Evolutionary conservation across 2,329 filamentous ascomycete species (phyloP), one percentile per base, ranked within the genome.

Genomic region (Pseudogymnoascus sp.): DNA sequence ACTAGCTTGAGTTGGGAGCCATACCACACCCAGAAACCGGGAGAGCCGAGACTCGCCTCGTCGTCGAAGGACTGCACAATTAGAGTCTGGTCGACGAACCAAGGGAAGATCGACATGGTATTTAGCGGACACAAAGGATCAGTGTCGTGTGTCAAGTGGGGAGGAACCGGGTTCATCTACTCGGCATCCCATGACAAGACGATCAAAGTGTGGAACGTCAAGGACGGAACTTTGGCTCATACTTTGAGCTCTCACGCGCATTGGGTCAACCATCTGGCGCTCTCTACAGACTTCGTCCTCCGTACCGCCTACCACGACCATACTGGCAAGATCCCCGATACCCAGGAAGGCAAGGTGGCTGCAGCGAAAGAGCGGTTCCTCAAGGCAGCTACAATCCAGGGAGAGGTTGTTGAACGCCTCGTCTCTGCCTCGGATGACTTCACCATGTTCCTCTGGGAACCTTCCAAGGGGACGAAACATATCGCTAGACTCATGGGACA

Each of bases 361-460:
- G 90, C 90, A 71, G 92, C 94, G 0, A 88, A 86, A 72, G 82
- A 88, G 67, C 83, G 91, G 25, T 97, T 96, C 70, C 86, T 94
- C 68, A 90, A 91, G 71, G 91, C 91, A 1, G 90, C 91, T 4
- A 89, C 81, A 2, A 80, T 91, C 28, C 84, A 87, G 65, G 89
- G 89, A 25, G 84, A 87, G 69, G 80, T 96, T 20, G 85, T 89
- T 1, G 94, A 99, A 76, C 84, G 90, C 28, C 76, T 97, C 3
- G 89, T 96, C 2, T 95, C 91, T 7, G 94, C 93, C 2, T 93
- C 88, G 66, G 94, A 97, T 71, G 94, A 99, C 73, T 96, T 92
- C 73, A 96, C 92, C 5, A 93, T 99, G 82, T 96, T 91, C 72
- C 81, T 99, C 6, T 99, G 93, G 93, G 90, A 95, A 63, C 92